Conservation (phyloP, 495 filamentous ascomycete species). For the Penicillium fimorum region DNA sequence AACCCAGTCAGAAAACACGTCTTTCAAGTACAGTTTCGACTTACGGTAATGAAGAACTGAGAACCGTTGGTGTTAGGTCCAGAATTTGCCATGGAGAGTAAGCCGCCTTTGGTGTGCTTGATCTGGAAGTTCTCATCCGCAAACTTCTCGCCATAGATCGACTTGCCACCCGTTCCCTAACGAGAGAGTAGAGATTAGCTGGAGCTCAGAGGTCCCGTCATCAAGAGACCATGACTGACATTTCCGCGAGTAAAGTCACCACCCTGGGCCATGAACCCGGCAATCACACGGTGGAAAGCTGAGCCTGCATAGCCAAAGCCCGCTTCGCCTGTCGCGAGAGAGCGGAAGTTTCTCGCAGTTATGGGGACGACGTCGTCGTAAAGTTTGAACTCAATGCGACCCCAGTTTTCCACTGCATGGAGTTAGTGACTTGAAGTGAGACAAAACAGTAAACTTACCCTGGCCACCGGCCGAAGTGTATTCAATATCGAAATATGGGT, state of each 20-base stretch:
- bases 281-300: conserved; percentile 85
- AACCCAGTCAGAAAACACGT: background rate
- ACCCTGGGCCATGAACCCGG: conserved; percentile 74
- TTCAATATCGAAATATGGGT: conserved; percentile 1
- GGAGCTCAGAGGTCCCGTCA: background rate
- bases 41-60: conserved; percentile 86
- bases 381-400: conserved; percentile 78
- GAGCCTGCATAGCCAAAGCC: conserved; percentile 79
- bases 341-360: conserved; percentile 87
- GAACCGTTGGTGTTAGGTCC: conserved; percentile 76
- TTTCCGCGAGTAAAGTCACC: conserved; percentile 59
- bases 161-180: conserved; percentile 80
- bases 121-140: conserved; percentile 81
- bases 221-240: conserved; percentile 42
- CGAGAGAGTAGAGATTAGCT: conserved; percentile 8
- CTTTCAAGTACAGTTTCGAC: background rate
- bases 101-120: conserved; percentile 75
- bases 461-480: background rate
- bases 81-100: conserved; percentile 89
- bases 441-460: background rate
- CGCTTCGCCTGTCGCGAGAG: conserved; percentile 85
- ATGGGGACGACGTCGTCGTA: conserved; percentile 82
- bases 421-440: background rate
- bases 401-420: conserved; percentile 25
- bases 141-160: conserved; percentile 88